Percentiles rank a stretch among this genome's conserved stretches.
Conservation (phyloP, 108 stramenopile genomes). For the Asterionellopsis glacialis region DNA sequence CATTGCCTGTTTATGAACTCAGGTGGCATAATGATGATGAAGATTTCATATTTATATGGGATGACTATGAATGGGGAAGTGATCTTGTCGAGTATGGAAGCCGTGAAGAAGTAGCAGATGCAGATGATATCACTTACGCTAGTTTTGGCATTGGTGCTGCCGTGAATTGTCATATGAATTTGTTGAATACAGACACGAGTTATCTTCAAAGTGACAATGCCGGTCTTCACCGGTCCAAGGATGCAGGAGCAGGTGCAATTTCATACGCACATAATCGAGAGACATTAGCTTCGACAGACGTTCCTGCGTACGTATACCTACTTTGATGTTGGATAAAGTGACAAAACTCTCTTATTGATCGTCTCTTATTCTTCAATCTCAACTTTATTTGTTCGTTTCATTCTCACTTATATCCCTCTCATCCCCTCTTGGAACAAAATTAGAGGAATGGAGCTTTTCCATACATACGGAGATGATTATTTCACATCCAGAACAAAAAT, state of each 20-base stretch:
- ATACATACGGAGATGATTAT: constrained; percentile 17
- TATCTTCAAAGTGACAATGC: constrained; percentile 5
- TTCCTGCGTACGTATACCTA: constrained; percentile 52
- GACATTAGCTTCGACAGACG: constrained; percentile 16
- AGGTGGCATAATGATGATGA: constrained; percentile 14
- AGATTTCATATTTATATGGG: constrained; percentile 15
- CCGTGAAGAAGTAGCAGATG: neutral
- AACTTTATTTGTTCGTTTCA: neutral
- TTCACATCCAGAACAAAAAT: neutral
- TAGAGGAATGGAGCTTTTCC: constrained; percentile 13
- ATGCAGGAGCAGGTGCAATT: constrained; percentile 54
- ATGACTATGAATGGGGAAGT: constrained; percentile 15
- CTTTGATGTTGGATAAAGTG: constrained; percentile 21
- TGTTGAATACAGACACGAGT: neutral
- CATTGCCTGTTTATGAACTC: constrained; percentile 25
- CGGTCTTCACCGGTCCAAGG: constrained; percentile 17
- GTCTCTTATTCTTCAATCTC: neutral
- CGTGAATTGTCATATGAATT: neutral
- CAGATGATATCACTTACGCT: neutral
- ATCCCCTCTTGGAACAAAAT: too few relatives aligned
- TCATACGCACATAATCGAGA: constrained; percentile 35
- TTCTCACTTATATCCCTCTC: neutral
- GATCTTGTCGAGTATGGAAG: neutral
- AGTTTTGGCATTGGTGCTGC: constrained; percentile 2
- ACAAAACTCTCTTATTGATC: neutral